Conservation (phyloP, 2,329 filamentous ascomycete genomes). For the Cladophialophora chaetospira region DNA sequence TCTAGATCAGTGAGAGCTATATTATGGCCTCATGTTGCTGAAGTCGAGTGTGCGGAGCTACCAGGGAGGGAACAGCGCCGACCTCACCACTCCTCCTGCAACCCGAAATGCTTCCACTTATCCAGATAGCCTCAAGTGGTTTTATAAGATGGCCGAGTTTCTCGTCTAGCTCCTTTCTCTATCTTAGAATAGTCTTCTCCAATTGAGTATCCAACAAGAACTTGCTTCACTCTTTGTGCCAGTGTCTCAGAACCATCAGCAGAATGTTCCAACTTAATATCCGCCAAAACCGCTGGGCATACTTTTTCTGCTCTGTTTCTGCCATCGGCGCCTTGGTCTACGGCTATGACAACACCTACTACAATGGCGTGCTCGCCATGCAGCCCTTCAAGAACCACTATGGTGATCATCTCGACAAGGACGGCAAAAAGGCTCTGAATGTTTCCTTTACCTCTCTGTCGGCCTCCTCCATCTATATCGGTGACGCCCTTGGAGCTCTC, state of each 20-base stretch:
- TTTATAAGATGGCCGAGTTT: too few species aligned
- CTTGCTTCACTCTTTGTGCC: too few species aligned
- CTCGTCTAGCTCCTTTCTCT: too few species aligned
- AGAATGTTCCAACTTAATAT: constrained; percentile 28
- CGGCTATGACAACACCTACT: constrained; percentile 38
- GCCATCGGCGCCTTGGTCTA: constrained; percentile 36
- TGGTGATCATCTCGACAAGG: constrained; percentile 23
- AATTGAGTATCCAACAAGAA: too few species aligned
- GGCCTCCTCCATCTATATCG: constrained; percentile 45
- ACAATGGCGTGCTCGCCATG: constrained; percentile 38
- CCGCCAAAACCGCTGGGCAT: constrained; percentile 33
- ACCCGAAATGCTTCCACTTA: too few species aligned
- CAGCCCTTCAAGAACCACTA: constrained; percentile 34
- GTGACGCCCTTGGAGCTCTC: constrained; percentile 42
- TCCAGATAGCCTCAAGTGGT: too few species aligned
- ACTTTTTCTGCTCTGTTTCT: constrained; percentile 35
- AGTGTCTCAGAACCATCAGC: neutral
- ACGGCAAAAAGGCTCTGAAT: constrained; percentile 29
- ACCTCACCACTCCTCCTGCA: too few species aligned
- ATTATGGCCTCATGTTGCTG: too few species aligned
- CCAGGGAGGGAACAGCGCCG: too few species aligned
- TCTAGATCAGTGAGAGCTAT: too few species aligned
- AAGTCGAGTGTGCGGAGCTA: too few species aligned
- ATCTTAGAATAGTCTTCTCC: too few species aligned
- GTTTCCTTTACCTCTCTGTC: constrained; percentile 39